These are phyloP conservation scores for Oryza glumipatula DNA, from an alignment of 176 grass and related monocot species.

Conservation along the genomic window DNA sequence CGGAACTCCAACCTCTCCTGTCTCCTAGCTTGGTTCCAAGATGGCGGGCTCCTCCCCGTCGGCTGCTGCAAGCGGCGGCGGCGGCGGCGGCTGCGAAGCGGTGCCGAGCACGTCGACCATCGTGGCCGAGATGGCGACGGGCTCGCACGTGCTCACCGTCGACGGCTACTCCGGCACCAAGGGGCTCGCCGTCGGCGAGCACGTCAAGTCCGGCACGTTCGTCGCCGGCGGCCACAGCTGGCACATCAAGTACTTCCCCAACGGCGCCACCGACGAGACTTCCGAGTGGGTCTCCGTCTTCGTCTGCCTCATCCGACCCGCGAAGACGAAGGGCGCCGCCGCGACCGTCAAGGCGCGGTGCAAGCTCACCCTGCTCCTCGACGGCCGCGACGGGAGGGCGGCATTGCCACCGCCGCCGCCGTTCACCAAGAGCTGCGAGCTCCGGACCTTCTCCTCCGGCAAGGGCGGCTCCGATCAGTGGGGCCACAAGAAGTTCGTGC, in stretches of 20 bases:
- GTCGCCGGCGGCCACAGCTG: slow-evolving; percentile 18
- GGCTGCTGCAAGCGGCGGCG: too few relatives aligned
- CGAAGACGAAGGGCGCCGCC: too few relatives aligned
- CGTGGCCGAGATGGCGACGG: neutral
- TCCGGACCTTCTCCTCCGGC: slow-evolving; percentile 22
- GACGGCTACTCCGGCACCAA: slow-evolving; percentile 20
- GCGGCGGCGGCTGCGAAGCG: neutral
- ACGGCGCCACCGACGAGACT: neutral
- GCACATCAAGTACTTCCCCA: slow-evolving; percentile 21
- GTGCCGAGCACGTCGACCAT: slow-evolving; percentile 6
- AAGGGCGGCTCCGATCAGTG: neutral
- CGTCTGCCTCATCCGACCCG: neutral
- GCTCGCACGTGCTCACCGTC: slow-evolving; percentile 36
- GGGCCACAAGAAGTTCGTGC: slow-evolving; percentile 9
- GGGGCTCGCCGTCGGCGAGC: neutral
- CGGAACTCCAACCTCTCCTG: too few relatives aligned
- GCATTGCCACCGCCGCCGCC: neutral
- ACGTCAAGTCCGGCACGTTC: slow-evolving; percentile 14
- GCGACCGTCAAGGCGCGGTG: neutral
- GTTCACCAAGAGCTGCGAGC: neutral
- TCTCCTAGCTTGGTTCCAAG: too few relatives aligned
- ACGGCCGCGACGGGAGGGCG: neutral
- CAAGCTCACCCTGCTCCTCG: neutral
- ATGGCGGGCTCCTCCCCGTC: neutral
- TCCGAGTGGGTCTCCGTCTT: neutral